Conservation (phyloP, 805 yeast species). For the Nakazawaea molendinolei region DNA sequence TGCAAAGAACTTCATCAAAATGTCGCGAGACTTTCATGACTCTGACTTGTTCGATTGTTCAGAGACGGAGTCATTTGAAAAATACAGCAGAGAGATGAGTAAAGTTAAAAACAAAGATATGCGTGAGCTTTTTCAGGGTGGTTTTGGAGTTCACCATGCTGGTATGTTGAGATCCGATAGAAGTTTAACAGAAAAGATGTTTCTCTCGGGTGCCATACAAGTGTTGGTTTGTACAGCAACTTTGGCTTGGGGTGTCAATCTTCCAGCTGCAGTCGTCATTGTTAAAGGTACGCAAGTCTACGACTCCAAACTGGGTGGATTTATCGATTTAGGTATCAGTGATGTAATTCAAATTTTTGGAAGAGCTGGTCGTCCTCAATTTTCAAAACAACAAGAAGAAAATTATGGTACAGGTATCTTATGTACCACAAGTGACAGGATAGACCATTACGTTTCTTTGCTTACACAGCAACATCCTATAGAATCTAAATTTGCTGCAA, state of each 20-base stretch:
- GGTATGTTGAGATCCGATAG: constrained; percentile 93
- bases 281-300: constrained; percentile 96
- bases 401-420: constrained; percentile 83
- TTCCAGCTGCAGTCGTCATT: constrained; percentile 97
- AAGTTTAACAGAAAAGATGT: constrained; percentile 83
- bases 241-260: constrained; percentile 98
- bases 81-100: constrained; percentile 57
- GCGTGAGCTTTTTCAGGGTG: constrained; percentile 69
- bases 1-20: constrained; percentile 60
- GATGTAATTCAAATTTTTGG: constrained; percentile 98
- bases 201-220: constrained; percentile 75
- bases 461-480: constrained; percentile 95
- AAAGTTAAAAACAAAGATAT: constrained; percentile 72
- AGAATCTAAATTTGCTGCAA: constrained; percentile 73
- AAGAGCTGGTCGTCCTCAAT: constrained; percentile 99
- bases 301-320: constrained; percentile 92
- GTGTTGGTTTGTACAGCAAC: constrained; percentile 96
- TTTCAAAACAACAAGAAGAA: constrained; percentile 17
- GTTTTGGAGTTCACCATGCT: constrained; percentile 95
- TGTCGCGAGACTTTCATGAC: constrained; percentile 62
- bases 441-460: constrained; percentile 84
- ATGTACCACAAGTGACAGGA: constrained; percentile 72
- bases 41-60: constrained; percentile 51
- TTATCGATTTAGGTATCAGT: constrained; percentile 85
- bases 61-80: constrained; percentile 32